These are phyloP conservation scores for Spinacia oleracea DNA, from an alignment of 179 eudicot genomes.

Conservation along the genomic window DNA sequence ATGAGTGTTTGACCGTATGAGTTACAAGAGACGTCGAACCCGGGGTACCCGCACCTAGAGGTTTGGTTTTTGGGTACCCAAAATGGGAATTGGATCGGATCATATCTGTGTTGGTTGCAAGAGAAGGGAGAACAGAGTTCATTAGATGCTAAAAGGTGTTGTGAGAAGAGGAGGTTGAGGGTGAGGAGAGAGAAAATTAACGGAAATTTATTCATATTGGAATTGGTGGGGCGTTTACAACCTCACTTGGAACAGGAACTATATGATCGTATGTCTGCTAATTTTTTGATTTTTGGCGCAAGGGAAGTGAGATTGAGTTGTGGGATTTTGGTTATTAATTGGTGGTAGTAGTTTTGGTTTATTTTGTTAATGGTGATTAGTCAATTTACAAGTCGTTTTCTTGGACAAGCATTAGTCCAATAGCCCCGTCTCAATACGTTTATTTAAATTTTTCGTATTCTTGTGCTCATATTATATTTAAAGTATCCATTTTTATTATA, in stretches of 20 bases:
- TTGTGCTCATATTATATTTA: no score
- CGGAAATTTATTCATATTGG: neutral
- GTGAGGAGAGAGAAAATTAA: neutral
- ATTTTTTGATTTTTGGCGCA: neutral
- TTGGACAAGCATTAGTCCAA: neutral
- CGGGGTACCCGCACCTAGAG: slow-evolving; percentile 49
- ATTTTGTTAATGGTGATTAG: no score
- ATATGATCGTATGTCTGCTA: no score
- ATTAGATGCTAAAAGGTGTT: neutral
- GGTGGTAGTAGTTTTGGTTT: no score
- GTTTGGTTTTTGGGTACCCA: slow-evolving; percentile 33
- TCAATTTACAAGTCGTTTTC: neutral
- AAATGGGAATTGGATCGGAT: slow-evolving; percentile 53
- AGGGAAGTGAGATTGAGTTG: no score
- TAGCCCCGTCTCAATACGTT: no score
- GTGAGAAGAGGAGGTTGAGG: neutral
- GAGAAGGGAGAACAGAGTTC: slow-evolving; percentile 29
- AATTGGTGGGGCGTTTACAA: no score
- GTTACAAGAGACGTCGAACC: slow-evolving; percentile 52
- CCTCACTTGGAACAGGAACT: no score
- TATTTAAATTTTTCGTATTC: no score
- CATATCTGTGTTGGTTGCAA: slow-evolving; percentile 23
- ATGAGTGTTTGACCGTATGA: slow-evolving; percentile 28
- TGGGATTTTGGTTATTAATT: no score
- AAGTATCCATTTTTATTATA: no score